Percentiles rank a stretch among this genome's conserved stretches.
phyloP scores from a whole-genome alignment of 495 filamentous ascomycete genomes.

The Durotheca rogersii region DNA sequence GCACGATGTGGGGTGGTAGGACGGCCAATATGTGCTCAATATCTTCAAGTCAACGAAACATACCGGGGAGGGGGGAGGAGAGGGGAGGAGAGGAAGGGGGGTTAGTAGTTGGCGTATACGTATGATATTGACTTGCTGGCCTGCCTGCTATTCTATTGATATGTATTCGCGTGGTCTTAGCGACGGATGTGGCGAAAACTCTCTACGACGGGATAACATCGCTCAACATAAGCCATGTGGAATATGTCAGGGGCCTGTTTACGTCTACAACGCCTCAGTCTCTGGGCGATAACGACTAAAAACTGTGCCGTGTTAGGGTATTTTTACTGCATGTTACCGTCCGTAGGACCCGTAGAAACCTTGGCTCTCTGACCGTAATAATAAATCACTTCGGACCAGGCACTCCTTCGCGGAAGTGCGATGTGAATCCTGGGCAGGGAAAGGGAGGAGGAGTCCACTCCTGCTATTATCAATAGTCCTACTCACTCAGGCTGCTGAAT shows the following conservation, averaged over 20 bases:
- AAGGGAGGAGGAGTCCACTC: too few relatives aligned
- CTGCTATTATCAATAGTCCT: too few relatives aligned
- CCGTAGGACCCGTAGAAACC: neutral
- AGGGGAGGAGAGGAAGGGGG: too few relatives aligned
- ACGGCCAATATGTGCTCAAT: slow-evolving; percentile 11
- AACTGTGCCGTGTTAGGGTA: neutral
- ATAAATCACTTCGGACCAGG: too few relatives aligned
- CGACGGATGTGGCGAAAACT: too few relatives aligned
- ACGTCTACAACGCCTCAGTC: neutral
- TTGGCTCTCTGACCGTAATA: neutral
- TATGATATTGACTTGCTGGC: too few relatives aligned
- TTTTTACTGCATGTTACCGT: neutral
- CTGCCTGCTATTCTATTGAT: too few relatives aligned
- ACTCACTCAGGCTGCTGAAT: too few relatives aligned
- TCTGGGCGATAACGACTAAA: neutral
- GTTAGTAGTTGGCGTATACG: too few relatives aligned
- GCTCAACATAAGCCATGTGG: neutral
- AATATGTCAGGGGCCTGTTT: neutral
- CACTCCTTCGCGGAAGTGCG: too few relatives aligned
- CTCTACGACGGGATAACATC: neutral
- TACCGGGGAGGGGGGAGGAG: neutral
- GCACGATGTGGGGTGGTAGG: slow-evolving; percentile 22
- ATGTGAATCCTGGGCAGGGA: too few relatives aligned
- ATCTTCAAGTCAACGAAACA: slow-evolving; percentile 3
- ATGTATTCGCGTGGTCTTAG: too few relatives aligned